Evolutionary conservation across 192 early-diverging fungal genomes (phyloP).

Genomic region (Linnemannia schmuckeri): DNA sequence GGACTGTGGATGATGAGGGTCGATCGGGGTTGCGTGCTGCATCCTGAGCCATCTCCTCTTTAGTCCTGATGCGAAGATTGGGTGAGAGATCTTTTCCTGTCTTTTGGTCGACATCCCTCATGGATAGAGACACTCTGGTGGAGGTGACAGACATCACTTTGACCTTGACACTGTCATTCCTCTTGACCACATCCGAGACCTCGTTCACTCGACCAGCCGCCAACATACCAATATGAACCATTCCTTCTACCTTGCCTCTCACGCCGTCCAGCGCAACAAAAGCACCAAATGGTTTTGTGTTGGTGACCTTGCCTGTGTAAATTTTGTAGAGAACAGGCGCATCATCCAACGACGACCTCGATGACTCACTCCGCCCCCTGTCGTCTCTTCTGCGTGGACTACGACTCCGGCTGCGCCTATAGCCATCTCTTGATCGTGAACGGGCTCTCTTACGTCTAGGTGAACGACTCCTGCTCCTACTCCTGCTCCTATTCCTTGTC

Average conservation of each 20-base stretch:
- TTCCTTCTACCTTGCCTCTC: constrained; percentile 82
- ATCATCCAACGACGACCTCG: constrained; percentile 69
- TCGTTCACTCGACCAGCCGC: constrained; percentile 75
- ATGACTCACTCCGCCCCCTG: constrained; percentile 33
- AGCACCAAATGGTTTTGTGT: constrained; percentile 93
- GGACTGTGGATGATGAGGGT: constrained; percentile 58
- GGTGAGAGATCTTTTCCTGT: constrained; percentile 93
- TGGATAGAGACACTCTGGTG: constrained; percentile 85
- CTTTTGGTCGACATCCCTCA: constrained; percentile 96
- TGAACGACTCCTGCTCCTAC: constrained; percentile 26
- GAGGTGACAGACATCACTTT: constrained; percentile 95
- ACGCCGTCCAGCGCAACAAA: constrained; percentile 92
- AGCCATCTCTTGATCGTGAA: constrained; percentile 35
- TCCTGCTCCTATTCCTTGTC: constrained; percentile 50
- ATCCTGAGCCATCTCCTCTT: constrained; percentile 75
- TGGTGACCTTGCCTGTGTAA: constrained; percentile 86
- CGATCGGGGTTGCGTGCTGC: constrained; percentile 74
- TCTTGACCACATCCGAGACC: constrained; percentile 88
- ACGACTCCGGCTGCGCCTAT: constrained; percentile 36
- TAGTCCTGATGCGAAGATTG: constrained; percentile 75
- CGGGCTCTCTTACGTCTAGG: constrained; percentile 52
- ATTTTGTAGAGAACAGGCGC: constrained; percentile 93
- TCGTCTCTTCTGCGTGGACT: constrained; percentile 49
- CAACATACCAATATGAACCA: constrained; percentile 90
- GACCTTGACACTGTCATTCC: constrained; percentile 88